Evolutionary conservation across 495 filamentous ascomycete species (phyloP).

Genomic region (Neurospora cerealis): DNA sequence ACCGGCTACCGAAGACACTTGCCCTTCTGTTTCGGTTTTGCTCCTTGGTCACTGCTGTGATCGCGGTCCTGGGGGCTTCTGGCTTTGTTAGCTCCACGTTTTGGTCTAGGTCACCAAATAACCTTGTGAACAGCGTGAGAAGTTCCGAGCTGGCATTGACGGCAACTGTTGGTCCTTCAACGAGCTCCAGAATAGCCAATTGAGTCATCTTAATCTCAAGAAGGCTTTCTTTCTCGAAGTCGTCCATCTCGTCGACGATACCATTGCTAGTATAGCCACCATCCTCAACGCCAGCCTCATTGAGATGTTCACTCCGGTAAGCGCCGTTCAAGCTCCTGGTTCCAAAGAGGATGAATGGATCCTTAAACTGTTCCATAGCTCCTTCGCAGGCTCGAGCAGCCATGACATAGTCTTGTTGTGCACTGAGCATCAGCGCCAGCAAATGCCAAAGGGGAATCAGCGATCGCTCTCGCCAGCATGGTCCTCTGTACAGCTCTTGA

Average conservation of each 20-base stretch:
- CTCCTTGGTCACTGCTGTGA: conserved; percentile 43
- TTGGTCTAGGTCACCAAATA: conserved; percentile 53
- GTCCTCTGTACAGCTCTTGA: conserved; percentile 26
- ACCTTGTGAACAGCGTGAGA: conserved; percentile 63
- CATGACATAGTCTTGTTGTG: conserved; percentile 71
- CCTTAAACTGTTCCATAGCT: conserved; percentile 77
- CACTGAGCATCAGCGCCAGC: conserved; percentile 73
- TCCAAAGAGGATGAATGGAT: conserved; percentile 47
- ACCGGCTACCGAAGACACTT: conserved; percentile 58
- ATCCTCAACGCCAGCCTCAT: conserved; percentile 21
- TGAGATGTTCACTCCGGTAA: conserved; percentile 46
- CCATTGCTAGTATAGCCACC: conserved; percentile 22
- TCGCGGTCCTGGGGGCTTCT: conserved; percentile 57
- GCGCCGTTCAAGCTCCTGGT: conserved; percentile 31
- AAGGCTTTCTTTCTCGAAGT: conserved; percentile 69
- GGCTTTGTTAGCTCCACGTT: conserved; percentile 23
- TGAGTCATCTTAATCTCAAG: conserved; percentile 93
- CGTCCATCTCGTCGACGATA: conserved; percentile 61
- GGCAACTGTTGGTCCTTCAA: conserved; percentile 72
- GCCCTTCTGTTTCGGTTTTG: conserved; percentile 50
- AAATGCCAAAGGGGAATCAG: conserved; percentile 75
- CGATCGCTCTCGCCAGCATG: conserved; percentile 43
- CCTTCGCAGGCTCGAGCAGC: conserved; percentile 76
- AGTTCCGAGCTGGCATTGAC: conserved; percentile 78
- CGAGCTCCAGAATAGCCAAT: conserved; percentile 68